Percentiles rank a stretch among this genome's conserved stretches.
Evolutionary conservation across 139 green algal species (phyloP).

Genomic region (Marvania coccoides): DNA sequence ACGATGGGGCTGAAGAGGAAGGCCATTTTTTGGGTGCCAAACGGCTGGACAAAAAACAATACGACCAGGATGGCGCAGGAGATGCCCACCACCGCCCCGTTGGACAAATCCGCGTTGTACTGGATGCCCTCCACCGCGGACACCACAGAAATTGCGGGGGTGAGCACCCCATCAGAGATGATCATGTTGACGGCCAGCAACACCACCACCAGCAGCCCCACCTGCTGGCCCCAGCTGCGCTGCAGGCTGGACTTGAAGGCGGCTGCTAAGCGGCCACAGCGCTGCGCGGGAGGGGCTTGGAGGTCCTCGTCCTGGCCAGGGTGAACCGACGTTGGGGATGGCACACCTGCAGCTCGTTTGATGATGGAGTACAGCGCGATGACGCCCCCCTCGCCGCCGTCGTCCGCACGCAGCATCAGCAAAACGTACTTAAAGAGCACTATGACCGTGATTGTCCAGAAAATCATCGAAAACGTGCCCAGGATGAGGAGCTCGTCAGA

Average conservation of each 20-base stretch:
- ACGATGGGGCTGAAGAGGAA: slow-evolving; percentile 48
- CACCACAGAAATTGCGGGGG: slow-evolving; percentile 16
- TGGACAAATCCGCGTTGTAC: not conserved
- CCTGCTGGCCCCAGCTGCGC: not conserved
- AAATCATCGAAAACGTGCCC: slow-evolving; percentile 46
- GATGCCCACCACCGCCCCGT: not conserved
- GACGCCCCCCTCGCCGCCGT: slow-evolving; percentile 67
- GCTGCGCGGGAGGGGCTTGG: not conserved
- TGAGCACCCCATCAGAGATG: slow-evolving; percentile 33
- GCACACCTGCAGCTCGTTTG: slow-evolving; percentile 8
- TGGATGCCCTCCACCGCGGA: slow-evolving; percentile 1
- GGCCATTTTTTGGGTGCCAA: slow-evolving; percentile 36
- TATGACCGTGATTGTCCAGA: slow-evolving; percentile 56
- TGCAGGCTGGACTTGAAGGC: not conserved
- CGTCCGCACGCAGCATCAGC: slow-evolving; percentile 55
- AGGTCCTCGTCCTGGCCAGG: not conserved
- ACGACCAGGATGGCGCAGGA: slow-evolving; percentile 26
- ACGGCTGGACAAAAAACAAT: slow-evolving; percentile 47
- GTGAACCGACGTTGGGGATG: not conserved
- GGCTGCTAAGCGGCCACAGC: not conserved
- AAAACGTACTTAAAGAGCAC: slow-evolving; percentile 31
- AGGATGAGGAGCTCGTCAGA: slow-evolving; percentile 29
- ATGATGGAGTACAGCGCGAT: slow-evolving; percentile 69
- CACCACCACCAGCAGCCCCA: slow-evolving; percentile 7
- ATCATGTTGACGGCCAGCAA: slow-evolving; percentile 25